A percentile compares a stretch with the other conserved stretches of the same genome.
phyloP scores from a whole-genome alignment of 1,284 basidiomycete genomes.

The Cryptococcus sp. region DNA sequence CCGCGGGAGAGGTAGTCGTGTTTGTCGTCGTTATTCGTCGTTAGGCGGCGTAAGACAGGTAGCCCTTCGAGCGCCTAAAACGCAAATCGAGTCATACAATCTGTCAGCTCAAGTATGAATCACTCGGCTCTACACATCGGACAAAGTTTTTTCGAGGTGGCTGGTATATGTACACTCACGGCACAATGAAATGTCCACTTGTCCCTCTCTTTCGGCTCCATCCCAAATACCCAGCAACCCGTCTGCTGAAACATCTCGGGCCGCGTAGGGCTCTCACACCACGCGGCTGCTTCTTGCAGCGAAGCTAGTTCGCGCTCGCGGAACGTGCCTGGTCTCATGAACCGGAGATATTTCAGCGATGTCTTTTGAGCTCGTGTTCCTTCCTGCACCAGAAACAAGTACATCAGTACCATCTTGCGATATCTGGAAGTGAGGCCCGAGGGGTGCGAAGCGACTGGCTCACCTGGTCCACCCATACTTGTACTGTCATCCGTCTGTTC shows the following conservation, averaged over 20 bases:
- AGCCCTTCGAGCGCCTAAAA: conserved; percentile 62
- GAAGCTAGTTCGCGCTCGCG: conserved; percentile 18
- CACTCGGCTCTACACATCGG: neutral
- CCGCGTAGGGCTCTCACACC: conserved; percentile 24
- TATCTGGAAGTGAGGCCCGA: neutral
- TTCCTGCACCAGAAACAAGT: conserved; percentile 53
- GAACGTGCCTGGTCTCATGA: conserved; percentile 35
- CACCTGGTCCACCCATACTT: conserved; percentile 71
- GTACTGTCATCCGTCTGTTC: conserved; percentile 53
- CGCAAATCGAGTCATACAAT: neutral
- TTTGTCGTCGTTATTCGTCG: conserved; percentile 64
- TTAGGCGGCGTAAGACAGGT: conserved; percentile 68
- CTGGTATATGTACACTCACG: conserved; percentile 18
- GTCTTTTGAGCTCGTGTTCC: conserved; percentile 67
- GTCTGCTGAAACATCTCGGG: conserved; percentile 31
- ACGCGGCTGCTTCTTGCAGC: conserved; percentile 20
- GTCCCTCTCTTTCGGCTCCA: conserved; percentile 57
- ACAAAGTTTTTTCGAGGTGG: neutral
- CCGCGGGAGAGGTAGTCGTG: conserved; percentile 72
- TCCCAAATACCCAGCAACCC: conserved; percentile 61
- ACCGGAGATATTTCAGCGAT: conserved; percentile 62
- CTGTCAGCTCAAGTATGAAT: neutral
- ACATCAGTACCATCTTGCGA: neutral
- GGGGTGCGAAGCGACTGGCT: too few species aligned
- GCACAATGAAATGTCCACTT: conserved; percentile 70